Evolutionary conservation across 192 early-diverging fungal genomes (phyloP).

Genomic region (Helicostylum pulchrum): DNA sequence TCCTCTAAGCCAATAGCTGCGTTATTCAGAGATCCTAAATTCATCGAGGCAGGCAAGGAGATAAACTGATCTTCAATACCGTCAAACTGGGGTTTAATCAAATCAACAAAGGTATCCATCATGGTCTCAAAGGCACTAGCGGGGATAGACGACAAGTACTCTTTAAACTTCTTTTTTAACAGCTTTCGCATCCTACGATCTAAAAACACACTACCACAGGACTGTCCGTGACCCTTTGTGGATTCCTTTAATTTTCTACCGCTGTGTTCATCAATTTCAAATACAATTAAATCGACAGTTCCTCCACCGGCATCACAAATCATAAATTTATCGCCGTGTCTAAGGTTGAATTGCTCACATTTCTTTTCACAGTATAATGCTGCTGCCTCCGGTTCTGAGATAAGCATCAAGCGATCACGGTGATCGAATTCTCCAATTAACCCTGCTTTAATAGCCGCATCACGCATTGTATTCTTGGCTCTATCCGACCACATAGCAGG

Average conservation of each 20-base stretch:
- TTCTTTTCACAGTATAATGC: constrained; percentile 54
- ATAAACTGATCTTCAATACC: constrained; percentile 43
- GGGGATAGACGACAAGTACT: constrained; percentile 43
- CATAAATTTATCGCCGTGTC: constrained; percentile 49
- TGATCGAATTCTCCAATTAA: constrained; percentile 43
- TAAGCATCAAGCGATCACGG: constrained; percentile 43
- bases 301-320: constrained; percentile 57
- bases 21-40: constrained; percentile 44
- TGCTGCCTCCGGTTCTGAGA: constrained; percentile 51
- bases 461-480: constrained; percentile 53
- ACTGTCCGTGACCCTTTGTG: constrained; percentile 44
- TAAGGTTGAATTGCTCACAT: constrained; percentile 48
- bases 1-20: constrained; percentile 43
- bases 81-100: constrained; percentile 51
- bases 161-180: constrained; percentile 44
- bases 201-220: constrained; percentile 47
- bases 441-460: constrained; percentile 49
- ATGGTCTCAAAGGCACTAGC: constrained; percentile 42
- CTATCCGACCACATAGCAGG: constrained; percentile 55
- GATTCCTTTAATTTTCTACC: constrained; percentile 37
- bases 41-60: constrained; percentile 50
- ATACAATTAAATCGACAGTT: constrained; percentile 54
- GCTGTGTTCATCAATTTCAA: constrained; percentile 45
- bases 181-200: constrained; percentile 48
- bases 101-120: constrained; percentile 50